phyloP scores from a whole-genome alignment of 176 grass and related monocot species.

The Oropetium thomaeum region DNA sequence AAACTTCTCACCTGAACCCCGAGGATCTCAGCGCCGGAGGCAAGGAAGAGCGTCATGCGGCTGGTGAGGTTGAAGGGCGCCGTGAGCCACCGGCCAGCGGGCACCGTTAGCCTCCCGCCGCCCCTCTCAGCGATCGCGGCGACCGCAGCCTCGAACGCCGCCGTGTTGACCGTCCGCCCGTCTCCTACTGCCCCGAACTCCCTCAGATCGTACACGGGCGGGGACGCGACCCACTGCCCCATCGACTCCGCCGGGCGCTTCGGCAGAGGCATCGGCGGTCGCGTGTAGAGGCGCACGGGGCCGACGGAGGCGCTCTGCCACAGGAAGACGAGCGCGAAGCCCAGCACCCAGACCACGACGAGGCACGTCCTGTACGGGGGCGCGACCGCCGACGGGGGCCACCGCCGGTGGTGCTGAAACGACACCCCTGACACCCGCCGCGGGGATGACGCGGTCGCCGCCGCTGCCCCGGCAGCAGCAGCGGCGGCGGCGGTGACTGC shows the following conservation, averaged over 20 bases:
- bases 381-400: conserved; percentile 16
- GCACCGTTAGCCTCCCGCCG: conserved; percentile 69
- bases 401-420: conserved; percentile 38
- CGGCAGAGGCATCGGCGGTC: conserved; percentile 21
- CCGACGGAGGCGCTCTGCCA: conserved; percentile 65
- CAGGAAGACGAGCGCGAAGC: conserved; percentile 52
- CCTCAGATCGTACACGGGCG: conserved; percentile 56
- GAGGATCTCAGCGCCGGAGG: conserved; percentile 59
- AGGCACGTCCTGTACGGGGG: conserved; percentile 31
- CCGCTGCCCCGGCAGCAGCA: neutral
- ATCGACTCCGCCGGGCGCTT: conserved; percentile 26
- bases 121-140: conserved; percentile 53
- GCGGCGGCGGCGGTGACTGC: neutral
- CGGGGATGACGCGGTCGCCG: conserved; percentile 29
- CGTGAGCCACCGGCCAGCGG: conserved; percentile 65
- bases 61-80: conserved; percentile 94
- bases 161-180: conserved; percentile 65
- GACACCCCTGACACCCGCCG: conserved; percentile 30
- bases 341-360: conserved; percentile 51
- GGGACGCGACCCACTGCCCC: conserved; percentile 46
- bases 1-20: conserved; percentile 62
- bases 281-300: conserved; percentile 44
- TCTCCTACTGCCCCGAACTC: conserved; percentile 83
- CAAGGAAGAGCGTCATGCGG: conserved; percentile 86
- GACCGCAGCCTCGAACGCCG: conserved; percentile 69